Evolutionary conservation across 192 early-diverging fungal genomes (phyloP), one percentile per base, ranked within the genome.

Genomic region (Coemansia sp.): DNA sequence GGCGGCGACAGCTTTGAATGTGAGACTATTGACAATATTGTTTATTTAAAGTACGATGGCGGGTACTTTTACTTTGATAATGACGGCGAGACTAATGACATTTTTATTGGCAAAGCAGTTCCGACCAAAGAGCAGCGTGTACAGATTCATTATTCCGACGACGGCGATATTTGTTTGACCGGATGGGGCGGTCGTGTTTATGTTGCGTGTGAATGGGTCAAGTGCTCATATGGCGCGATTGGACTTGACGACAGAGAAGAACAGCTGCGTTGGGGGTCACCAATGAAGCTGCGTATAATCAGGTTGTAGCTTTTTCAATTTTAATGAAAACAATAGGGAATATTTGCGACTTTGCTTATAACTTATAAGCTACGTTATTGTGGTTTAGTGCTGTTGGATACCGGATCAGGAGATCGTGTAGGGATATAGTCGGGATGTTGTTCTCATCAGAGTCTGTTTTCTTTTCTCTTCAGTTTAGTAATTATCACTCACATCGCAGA

Each of bases 211-310:
- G 58, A 60, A 2, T 60, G 58, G 58, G 21, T 60, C 22, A 60
- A 60, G 17, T 45, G 58, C 12, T 60, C 58, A 15, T 60, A 19
- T 22, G 58, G 58, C 8, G n/a, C 17, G 12, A 43, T 60, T 47
- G 25, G 7, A 3, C 27, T 60, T 27, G 43, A n/a, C 11, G 23
- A 22, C 19, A 27, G 45, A 8, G 25, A 27, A 27, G 38, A 41
- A 21, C 41, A 43, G 22, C 25, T 60, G 11, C 45, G 25, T 19
- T 60, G 38, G 39, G 10, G 14, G 19, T 21, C 38, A 14, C 58
- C 58, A 2, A 60, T 60, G 58, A 60, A 45, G 11, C 41, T 60
- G 38, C 58, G 39, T 23, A 60, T 60, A 6, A 11, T 60, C 58
- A 41, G 17, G 43, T 22, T 60, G 15, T 60, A 47, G 29, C 25